Percentiles rank a stretch among this genome's conserved stretches.
Evolutionary conservation across 495 filamentous ascomycete species (phyloP).

Genomic region (Glonium stellatum): DNA sequence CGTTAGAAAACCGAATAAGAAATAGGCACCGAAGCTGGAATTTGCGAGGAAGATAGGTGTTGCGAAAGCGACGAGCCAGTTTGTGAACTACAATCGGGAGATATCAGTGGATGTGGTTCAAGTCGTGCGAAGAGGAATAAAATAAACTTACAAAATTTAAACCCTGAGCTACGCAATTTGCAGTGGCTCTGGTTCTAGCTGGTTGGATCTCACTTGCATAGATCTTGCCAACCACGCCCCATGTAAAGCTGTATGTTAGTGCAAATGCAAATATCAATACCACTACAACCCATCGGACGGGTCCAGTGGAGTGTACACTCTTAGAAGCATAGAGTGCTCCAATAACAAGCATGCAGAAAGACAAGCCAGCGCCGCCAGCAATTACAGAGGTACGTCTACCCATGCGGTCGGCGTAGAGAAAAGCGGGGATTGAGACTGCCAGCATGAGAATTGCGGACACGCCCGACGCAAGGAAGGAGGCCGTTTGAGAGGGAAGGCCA

Average conservation of each 20-base stretch:
- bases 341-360: constrained; percentile 25
- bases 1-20: constrained; percentile 50
- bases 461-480: constrained; percentile 51
- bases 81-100: constrained; percentile 31
- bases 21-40: constrained; percentile 53
- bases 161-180: constrained; percentile 25
- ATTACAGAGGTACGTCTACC: constrained; percentile 27
- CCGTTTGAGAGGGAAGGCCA: constrained; percentile 43
- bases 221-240: constrained; percentile 28
- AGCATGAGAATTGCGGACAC: constrained; percentile 52
- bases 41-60: constrained; percentile 55
- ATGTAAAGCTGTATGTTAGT: constrained; percentile 23
- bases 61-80: constrained; percentile 59
- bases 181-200: constrained; percentile 20
- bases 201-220: constrained; percentile 31
- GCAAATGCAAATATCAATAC: constrained; percentile 28
- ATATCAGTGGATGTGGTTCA: not conserved
- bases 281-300: constrained; percentile 28
- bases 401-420: constrained; percentile 24
- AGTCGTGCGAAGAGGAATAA: not conserved
- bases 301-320: constrained; percentile 21
- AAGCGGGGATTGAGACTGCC: constrained; percentile 46
- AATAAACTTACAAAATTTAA: constrained; percentile 23
- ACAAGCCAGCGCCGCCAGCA: constrained; percentile 19
- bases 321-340: constrained; percentile 27